Evolutionary conservation across 2,329 filamentous ascomycete species (phyloP), one percentile per base, ranked within the genome.

Genomic region (Graphilbum fragrans): DNA sequence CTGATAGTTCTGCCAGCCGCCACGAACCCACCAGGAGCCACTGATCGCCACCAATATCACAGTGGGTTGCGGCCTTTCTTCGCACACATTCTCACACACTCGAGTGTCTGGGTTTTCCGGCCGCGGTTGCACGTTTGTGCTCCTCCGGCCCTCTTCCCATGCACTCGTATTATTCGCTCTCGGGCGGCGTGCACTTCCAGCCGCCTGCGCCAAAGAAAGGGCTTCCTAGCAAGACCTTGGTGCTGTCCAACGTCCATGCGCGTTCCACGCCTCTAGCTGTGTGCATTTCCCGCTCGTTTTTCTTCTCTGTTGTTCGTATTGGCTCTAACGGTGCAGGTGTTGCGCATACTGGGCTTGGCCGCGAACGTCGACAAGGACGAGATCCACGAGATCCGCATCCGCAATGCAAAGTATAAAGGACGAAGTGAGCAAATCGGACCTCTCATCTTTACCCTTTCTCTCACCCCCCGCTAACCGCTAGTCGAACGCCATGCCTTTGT

Each of bases 401-500:
- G 32, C 3, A 40, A 40, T 19, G 38, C 20, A 16, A 25, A 34
- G 8, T n/a, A 14, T 8, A 12, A 18, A 3, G 38, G 38, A 17
- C 20, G 16, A 27, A 8, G 38, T 40, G n/a, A 23, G 38, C 10
- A 6, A 9, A 10, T 32, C 8, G 10, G 10, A 5, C 16, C 9
- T 11, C 5, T 18, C 16, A 4, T 18, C 7, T 18, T 9, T 16
- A 5, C 23, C 16, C 23, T n/a, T 23, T 37, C 29, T 27, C 22
- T 9, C 18, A 5, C 5, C 20, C 5, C 12, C 9, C 20, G 7
- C 7, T 29, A 16, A 4, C 31, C 5, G 17, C 6, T 25, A 40
- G 38, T 19, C 4, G 38, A 40, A 17, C 12, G 38, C 3, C 38
- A 40, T 27, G 38, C 38, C 31, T 40, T 40, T 27, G 14, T 40